phyloP scores from a whole-genome alignment of 768 basidiomycete genomes.

The Nevesoporus exiguus region DNA sequence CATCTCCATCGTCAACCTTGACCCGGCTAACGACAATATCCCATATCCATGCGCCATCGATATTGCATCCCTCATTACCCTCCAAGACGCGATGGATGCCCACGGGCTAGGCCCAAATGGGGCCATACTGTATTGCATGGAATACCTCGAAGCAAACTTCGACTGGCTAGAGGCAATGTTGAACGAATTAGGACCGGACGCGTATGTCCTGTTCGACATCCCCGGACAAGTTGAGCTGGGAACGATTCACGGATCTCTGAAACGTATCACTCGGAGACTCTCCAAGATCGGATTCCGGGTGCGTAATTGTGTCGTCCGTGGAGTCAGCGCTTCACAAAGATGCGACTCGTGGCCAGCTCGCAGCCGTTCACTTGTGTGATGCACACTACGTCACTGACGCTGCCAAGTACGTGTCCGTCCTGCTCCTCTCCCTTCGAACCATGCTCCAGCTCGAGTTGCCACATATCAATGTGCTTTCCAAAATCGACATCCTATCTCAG shows the following conservation, averaged over 20 bases:
- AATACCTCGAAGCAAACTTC: slow-evolving; percentile 92
- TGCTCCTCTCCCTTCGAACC: slow-evolving; percentile 87
- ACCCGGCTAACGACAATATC: slow-evolving; percentile 88
- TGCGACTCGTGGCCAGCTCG: slow-evolving; percentile 52
- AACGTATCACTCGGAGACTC: slow-evolving; percentile 67
- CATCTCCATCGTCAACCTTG: slow-evolving; percentile 89
- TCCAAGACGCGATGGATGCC: slow-evolving; percentile 82
- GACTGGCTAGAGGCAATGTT: slow-evolving; percentile 81
- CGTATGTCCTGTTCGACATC: slow-evolving; percentile 91
- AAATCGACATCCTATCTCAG: slow-evolving; percentile 85
- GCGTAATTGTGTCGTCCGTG: slow-evolving; percentile 35
- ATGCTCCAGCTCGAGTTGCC: slow-evolving; percentile 99
- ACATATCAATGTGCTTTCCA: slow-evolving; percentile 95
- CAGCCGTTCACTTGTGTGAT: slow-evolving; percentile 93
- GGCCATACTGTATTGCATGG: slow-evolving; percentile 94
- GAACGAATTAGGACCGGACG: slow-evolving; percentile 61
- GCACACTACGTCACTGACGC: slow-evolving; percentile 97
- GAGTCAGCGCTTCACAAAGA: neutral
- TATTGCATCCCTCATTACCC: slow-evolving; percentile 80
- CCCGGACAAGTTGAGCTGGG: slow-evolving; percentile 97
- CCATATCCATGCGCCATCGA: slow-evolving; percentile 91
- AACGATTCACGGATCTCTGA: slow-evolving; percentile 91
- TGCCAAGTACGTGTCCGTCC: slow-evolving; percentile 88
- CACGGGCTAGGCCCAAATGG: slow-evolving; percentile 92
- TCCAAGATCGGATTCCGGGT: slow-evolving; percentile 82